These are phyloP conservation scores for Wallacemonas sp. DNA, from an alignment of 208 protist species.

Conservation along the genomic window DNA sequence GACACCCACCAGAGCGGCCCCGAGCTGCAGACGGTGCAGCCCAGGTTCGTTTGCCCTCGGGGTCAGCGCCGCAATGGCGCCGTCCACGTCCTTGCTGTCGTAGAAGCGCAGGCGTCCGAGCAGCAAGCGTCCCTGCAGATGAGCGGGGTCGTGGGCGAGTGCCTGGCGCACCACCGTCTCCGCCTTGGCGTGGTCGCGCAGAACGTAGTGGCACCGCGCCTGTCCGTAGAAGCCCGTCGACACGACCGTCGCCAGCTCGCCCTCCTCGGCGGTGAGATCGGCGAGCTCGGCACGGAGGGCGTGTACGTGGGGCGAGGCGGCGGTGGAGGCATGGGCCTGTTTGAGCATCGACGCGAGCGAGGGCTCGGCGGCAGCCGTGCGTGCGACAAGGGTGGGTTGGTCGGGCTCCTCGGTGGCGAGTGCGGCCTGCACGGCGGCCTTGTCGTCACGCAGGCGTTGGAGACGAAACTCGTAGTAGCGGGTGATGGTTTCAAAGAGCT, in stretches of 20 bases:
- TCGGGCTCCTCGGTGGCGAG: background rate
- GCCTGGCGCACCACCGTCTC: slow-evolving; percentile 32
- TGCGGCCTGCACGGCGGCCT: background rate
- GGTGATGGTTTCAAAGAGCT: slow-evolving; percentile 67
- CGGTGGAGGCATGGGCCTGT: slow-evolving; percentile 21
- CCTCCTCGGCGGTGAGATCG: slow-evolving; percentile 13
- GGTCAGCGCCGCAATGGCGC: slow-evolving; percentile 64
- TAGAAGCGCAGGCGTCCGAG: slow-evolving; percentile 74
- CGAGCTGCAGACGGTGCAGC: slow-evolving; percentile 84
- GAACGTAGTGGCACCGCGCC: slow-evolving; percentile 60
- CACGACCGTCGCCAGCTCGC: slow-evolving; percentile 64
- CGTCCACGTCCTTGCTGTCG: slow-evolving; percentile 47
- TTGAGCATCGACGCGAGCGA: slow-evolving; percentile 4
- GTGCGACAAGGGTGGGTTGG: background rate
- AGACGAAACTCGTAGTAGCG: slow-evolving; percentile 72
- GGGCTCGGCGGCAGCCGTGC: background rate
- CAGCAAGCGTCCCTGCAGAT: slow-evolving; percentile 75
- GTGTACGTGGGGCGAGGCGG: background rate
- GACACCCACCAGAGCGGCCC: slow-evolving; percentile 67
- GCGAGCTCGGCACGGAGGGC: slow-evolving; percentile 3
- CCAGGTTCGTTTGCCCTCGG: slow-evolving; percentile 63
- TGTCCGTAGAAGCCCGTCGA: slow-evolving; percentile 57
- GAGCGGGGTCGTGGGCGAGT: slow-evolving; percentile 57
- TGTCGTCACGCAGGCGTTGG: slow-evolving; percentile 23
- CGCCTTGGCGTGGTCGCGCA: slow-evolving; percentile 26